phyloP scores from a whole-genome alignment of 805 yeast genomes.

The Hanseniaspora jakobsenii region DNA sequence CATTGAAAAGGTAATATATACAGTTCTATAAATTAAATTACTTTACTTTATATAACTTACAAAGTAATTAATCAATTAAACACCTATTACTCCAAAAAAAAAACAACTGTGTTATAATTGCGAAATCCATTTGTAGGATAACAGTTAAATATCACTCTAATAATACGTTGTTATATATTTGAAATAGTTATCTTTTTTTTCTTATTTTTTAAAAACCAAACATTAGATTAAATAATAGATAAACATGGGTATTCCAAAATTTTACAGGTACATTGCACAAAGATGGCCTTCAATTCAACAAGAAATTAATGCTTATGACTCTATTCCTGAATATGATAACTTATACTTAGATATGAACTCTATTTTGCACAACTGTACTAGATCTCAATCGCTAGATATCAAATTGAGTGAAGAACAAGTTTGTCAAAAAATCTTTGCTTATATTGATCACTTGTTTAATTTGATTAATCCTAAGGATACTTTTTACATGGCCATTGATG shows the following conservation, averaged over 20 bases:
- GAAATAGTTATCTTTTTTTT: no score
- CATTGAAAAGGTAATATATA: no score
- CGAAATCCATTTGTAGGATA: no score
- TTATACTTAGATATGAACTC: slow-evolving; percentile 96
- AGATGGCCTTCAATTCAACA: slow-evolving; percentile 97
- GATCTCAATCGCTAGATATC: slow-evolving; percentile 56
- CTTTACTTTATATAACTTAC: no score
- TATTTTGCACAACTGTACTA: slow-evolving; percentile 87
- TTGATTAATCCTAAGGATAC: slow-evolving; percentile 76
- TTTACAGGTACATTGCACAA: slow-evolving; percentile 91
- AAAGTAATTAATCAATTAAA: no score
- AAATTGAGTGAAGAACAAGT: slow-evolving; percentile 80
- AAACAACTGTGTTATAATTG: no score
- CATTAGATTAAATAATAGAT: neutral
- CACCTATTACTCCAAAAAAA: no score
- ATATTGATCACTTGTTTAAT: slow-evolving; percentile 84
- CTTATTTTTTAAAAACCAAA: no score
- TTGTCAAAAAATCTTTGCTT: slow-evolving; percentile 82
- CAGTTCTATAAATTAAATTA: no score
- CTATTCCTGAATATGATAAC: slow-evolving; percentile 88
- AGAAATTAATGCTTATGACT: slow-evolving; percentile 55
- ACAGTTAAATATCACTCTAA: no score
- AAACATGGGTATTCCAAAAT: slow-evolving; percentile 83
- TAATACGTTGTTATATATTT: no score
- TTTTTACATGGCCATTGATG: slow-evolving; percentile 94